phyloP scores from a whole-genome alignment of 2,329 filamentous ascomycete genomes.

The Arthroderma sp. region DNA sequence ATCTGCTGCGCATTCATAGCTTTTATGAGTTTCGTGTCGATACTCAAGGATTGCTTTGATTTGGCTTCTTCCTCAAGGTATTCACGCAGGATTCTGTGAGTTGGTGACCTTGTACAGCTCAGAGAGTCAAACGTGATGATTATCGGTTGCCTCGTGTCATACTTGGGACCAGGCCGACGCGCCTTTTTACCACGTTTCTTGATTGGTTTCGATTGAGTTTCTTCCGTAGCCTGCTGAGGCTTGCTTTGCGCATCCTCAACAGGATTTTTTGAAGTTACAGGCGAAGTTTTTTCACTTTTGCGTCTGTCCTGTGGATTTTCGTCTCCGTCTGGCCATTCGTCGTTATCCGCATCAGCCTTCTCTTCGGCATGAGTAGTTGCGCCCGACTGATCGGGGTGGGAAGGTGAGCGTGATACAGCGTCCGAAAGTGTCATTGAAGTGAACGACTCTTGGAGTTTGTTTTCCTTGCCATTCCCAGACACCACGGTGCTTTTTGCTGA shows the following conservation, averaged over 20 bases:
- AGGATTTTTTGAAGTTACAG: no score
- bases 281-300: no score
- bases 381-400: not conserved
- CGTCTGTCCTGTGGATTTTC: conserved; percentile 13
- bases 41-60: conserved; percentile 42
- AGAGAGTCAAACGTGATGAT: conserved; percentile 87
- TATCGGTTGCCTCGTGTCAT: conserved; percentile 44
- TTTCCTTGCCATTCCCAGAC: conserved; percentile 12
- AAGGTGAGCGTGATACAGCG: conserved; percentile 4
- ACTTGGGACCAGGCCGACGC: conserved; percentile 24
- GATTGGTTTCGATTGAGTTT: conserved; percentile 7
- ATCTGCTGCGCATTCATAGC: conserved; percentile 61
- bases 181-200: conserved; percentile 15
- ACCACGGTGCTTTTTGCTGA: not conserved
- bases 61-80: conserved; percentile 65
- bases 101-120: conserved; percentile 47
- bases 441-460: conserved; percentile 15
- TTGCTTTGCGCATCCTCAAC: no score
- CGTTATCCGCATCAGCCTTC: conserved; percentile 6
- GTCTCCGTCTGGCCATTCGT: conserved; percentile 21
- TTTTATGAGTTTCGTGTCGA: conserved; percentile 34
- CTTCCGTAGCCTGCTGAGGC: no score
- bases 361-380: not conserved
- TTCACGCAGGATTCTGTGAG: conserved; percentile 55
- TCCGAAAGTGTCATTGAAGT: conserved; percentile 20